A percentile compares a stretch with the other conserved stretches of the same genome.
These are phyloP conservation scores for Linanthus parryae DNA, from an alignment of 148 eudicot species.

Conservation along the genomic window DNA sequence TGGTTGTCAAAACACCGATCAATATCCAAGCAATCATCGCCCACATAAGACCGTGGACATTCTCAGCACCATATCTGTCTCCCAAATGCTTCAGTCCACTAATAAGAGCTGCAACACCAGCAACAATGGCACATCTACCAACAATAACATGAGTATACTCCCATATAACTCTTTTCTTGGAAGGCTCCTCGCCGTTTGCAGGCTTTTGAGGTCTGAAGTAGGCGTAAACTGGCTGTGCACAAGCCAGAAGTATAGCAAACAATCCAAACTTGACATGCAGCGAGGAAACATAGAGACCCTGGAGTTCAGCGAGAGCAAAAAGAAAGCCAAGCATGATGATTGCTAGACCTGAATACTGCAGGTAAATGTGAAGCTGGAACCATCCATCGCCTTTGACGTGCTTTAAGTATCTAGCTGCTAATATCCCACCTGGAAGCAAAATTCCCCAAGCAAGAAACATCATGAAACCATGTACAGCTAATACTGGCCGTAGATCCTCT, in stretches of 20 bases:
- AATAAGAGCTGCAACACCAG: constrained; percentile 67
- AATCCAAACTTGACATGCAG: constrained; percentile 83
- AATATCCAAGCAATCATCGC: constrained; percentile 79
- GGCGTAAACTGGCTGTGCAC: constrained; percentile 74
- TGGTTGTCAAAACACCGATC: constrained; percentile 39
- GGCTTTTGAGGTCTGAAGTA: constrained; percentile 73
- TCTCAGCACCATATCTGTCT: constrained; percentile 67
- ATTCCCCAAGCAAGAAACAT: constrained; percentile 98
- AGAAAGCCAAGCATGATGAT: constrained; percentile 81
- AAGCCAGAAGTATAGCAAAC: constrained; percentile 53
- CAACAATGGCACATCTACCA: constrained; percentile 63
- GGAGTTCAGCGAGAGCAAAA: constrained; percentile 92
- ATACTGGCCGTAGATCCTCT: constrained; percentile 79
- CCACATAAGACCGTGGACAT: constrained; percentile 62
- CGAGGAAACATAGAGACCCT: constrained; percentile 55
- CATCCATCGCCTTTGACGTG: constrained; percentile 78
- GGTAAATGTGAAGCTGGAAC: constrained; percentile 75
- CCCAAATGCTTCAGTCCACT: constrained; percentile 91
- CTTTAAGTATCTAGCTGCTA: constrained; percentile 78
- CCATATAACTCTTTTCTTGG: constrained; percentile 57
- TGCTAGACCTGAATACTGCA: constrained; percentile 82
- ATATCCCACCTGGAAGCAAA: constrained; percentile 74
- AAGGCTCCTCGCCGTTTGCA: constrained; percentile 40
- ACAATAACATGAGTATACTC: constrained; percentile 64
- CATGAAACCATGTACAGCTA: constrained; percentile 95